Base-by-base conservation (phyloP, 805 yeast species). In the Saturnispora silvae region DNA sequence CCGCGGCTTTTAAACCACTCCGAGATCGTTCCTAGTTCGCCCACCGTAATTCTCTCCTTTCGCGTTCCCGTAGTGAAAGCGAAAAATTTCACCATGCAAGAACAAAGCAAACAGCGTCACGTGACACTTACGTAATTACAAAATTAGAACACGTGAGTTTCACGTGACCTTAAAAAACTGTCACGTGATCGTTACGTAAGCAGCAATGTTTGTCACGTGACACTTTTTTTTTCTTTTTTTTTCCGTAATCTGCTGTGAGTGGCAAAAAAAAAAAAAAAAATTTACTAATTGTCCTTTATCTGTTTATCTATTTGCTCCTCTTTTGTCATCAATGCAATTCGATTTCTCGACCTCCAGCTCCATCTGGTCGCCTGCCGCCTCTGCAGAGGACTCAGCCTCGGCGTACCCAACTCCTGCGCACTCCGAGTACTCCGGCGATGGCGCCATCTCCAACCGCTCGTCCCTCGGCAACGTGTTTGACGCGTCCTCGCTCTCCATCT, bases 331-430 rank as follows among this genome's bases (percentile, higher is more conserved):
- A 11, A 23, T 23, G 25, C 25, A 23, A 23, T 23, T 23, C 11
- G 25, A 23, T 23, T 8, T 23, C 25, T 23, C 10, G 25, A 23
- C 8, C 25, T 8, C 25, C 10, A 8, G 10, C 25, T 8, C 10
- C 11, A 23, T 23, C 11, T 8, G 10, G 10, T 8, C 8, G 10
- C 25, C 25, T 23, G 25, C 25, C 25, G 11, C 11, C 11, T 23
- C 25, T 8, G 10, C 8, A 8, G 25, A 23, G 25, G 25, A 8
- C 8, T 8, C 25, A 8, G 25, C 25, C 25, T 8, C n/a, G n/a
- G n/a, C n/a, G n/a, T 41, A 40, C 29, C 43, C 43, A n/a, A 42
- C 45, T 15, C 39, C 40, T 6, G 29, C 39, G 20, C 31, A 39
- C 2, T 34, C 40, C 10, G 42, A 36, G 9, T 38, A 42, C 13